Evolutionary conservation across 1,284 basidiomycete genomes (phyloP).

Genomic region (Rhodotorula mucilaginosa): DNA sequence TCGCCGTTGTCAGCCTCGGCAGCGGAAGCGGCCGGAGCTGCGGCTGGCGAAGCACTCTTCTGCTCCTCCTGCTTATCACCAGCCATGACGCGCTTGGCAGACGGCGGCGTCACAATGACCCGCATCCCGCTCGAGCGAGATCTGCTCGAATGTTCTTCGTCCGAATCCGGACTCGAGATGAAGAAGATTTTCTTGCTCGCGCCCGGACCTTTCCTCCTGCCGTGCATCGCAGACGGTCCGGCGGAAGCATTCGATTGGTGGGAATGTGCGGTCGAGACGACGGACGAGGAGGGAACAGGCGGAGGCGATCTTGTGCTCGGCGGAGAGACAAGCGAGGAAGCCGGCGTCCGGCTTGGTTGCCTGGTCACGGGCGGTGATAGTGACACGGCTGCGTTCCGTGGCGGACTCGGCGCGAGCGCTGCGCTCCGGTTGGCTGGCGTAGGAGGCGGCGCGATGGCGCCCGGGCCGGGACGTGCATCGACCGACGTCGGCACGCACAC

Average conservation of each 20-base stretch:
- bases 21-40: background rate
- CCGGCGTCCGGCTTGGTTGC: background rate
- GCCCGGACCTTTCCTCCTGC: slow-evolving; percentile 8
- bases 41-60: background rate
- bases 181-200: slow-evolving; percentile 43
- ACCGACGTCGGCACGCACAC: background rate
- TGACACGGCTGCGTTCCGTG: background rate
- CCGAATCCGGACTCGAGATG: slow-evolving; percentile 41
- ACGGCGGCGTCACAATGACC: slow-evolving; percentile 19
- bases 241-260: background rate
- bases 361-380: slow-evolving; percentile 5
- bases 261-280: slow-evolving; percentile 6
- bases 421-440: slow-evolving; percentile 21
- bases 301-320: slow-evolving; percentile 3
- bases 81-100: background rate
- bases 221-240: slow-evolving; percentile 3
- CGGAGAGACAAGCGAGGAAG: slow-evolving; percentile 1
- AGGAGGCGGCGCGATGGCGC: slow-evolving; percentile 36
- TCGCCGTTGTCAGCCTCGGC: background rate
- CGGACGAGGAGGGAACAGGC: background rate
- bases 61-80: background rate
- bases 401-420: slow-evolving; percentile 19
- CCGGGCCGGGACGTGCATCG: slow-evolving; percentile 21
- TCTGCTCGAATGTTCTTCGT: slow-evolving; percentile 29
- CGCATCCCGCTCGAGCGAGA: slow-evolving; percentile 11